These are phyloP conservation scores for Naganishia randhawae DNA, from an alignment of 768 basidiomycete species.

Conservation along the genomic window DNA sequence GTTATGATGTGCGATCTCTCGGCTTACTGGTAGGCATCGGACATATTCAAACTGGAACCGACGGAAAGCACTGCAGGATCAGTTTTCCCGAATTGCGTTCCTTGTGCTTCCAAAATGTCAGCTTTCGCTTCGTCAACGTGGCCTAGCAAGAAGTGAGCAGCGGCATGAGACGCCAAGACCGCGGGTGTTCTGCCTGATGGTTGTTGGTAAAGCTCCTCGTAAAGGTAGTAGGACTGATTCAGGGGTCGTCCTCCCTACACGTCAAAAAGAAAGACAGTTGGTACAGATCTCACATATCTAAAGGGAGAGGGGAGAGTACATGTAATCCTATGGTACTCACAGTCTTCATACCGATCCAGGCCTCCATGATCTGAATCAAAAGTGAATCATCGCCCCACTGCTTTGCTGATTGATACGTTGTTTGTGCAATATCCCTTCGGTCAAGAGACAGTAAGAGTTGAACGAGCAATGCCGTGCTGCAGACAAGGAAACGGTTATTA, in stretches of 20 bases:
- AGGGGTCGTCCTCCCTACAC: slow-evolving; percentile 46
- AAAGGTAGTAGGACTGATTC: slow-evolving; percentile 52
- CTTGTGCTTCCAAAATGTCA: slow-evolving; percentile 46
- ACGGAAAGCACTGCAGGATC: slow-evolving; percentile 43
- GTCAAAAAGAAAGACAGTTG: not conserved
- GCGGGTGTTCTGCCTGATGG: slow-evolving; percentile 47
- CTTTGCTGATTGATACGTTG: slow-evolving; percentile 76
- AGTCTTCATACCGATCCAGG: slow-evolving; percentile 55
- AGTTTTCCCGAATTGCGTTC: slow-evolving; percentile 36
- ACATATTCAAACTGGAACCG: slow-evolving; percentile 39
- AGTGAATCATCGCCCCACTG: slow-evolving; percentile 84
- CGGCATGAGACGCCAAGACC: slow-evolving; percentile 49
- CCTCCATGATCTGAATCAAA: slow-evolving; percentile 83
- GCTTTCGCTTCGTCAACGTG: slow-evolving; percentile 50
- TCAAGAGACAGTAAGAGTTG: slow-evolving; percentile 89
- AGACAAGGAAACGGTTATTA: slow-evolving; percentile 5
- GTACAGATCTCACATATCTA: not conserved
- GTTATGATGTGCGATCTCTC: not conserved
- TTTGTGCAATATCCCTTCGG: slow-evolving; percentile 79
- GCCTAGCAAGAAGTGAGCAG: slow-evolving; percentile 47
- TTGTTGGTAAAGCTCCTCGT: slow-evolving; percentile 50
- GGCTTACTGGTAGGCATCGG: slow-evolving; percentile 41
- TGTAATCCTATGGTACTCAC: slow-evolving; percentile 30
- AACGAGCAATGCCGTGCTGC: slow-evolving; percentile 72
- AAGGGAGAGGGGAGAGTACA: not conserved